Percentiles rank a stretch among this genome's conserved stretches.
Evolutionary conservation across 257 asterid genomes (phyloP).

Genomic region (Dorcoceras hygrometricum): DNA sequence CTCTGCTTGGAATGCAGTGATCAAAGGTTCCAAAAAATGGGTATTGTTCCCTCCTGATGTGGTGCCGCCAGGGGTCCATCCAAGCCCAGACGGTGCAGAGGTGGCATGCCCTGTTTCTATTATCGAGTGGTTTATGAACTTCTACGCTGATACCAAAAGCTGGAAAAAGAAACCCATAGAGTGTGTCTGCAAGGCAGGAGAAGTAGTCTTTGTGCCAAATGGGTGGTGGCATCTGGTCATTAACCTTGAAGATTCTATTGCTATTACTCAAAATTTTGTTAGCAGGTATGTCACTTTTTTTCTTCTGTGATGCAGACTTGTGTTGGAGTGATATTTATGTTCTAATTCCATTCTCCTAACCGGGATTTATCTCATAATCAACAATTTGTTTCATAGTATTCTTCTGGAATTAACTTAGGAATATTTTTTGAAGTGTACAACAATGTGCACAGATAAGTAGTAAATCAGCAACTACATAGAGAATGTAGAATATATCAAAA

Average conservation of each 20-base stretch:
- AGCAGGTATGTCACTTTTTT: conserved; percentile 59
- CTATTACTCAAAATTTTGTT: conserved; percentile 91
- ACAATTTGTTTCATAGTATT: too few species aligned
- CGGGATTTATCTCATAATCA: background rate
- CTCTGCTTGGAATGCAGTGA: conserved; percentile 98
- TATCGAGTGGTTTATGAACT: conserved; percentile 98
- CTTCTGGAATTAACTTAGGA: too few species aligned
- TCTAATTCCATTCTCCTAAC: background rate
- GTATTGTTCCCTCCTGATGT: conserved; percentile 88
- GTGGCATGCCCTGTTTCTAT: conserved; percentile 98
- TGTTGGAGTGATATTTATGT: background rate
- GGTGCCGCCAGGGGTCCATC: conserved; percentile 97
- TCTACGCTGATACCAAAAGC: conserved; percentile 58
- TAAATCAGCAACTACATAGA: background rate
- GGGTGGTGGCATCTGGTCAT: conserved; percentile 99
- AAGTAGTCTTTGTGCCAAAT: conserved; percentile 86
- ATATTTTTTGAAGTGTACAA: too few species aligned
- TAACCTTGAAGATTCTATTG: conserved; percentile 89
- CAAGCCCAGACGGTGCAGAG: conserved; percentile 96
- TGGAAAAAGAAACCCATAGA: conserved; percentile 77
- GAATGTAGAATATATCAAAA: too few species aligned
- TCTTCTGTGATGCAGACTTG: conserved; percentile 21
- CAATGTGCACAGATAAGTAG: too few species aligned
- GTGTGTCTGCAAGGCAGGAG: conserved; percentile 93
- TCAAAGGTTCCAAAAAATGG: conserved; percentile 96